These are phyloP conservation scores for Penicillium nordicum DNA, from an alignment of 2,329 filamentous ascomycete species.

Conservation along the genomic window DNA sequence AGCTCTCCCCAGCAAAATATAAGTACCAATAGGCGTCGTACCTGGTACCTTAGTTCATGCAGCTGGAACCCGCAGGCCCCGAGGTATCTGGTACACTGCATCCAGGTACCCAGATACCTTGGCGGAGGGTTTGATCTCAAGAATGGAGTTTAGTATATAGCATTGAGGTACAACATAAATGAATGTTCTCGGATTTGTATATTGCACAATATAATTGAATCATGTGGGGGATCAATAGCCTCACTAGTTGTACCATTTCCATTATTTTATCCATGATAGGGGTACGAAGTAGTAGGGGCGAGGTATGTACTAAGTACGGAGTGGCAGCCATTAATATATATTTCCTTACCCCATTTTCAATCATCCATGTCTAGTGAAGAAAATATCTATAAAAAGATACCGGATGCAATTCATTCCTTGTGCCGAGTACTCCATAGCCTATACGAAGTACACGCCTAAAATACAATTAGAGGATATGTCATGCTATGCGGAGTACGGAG, in stretches of 20 bases:
- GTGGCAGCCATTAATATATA: not conserved
- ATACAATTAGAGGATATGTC: not conserved
- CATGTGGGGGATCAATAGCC: not conserved
- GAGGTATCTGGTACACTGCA: constrained; percentile 6
- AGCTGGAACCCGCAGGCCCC: not conserved
- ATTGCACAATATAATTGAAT: not conserved
- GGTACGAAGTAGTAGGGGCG: not conserved
- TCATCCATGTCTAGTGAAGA: not conserved
- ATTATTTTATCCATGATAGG: not conserved
- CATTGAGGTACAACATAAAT: not conserved
- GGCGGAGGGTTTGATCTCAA: not conserved
- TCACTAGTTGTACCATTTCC: not conserved
- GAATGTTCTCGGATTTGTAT: too few relatives aligned
- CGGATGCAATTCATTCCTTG: not conserved
- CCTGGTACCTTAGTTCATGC: constrained; percentile 9
- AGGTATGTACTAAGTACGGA: not conserved
- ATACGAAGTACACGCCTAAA: not conserved
- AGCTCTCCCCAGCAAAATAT: constrained; percentile 11
- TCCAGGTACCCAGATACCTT: not conserved
- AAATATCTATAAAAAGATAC: not conserved
- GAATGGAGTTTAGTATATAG: not conserved
- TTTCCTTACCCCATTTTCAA: not conserved
- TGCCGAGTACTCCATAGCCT: not conserved
- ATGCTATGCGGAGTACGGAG: not conserved
- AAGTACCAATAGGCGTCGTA: constrained; percentile 16